A percentile compares a stretch with the other conserved stretches of the same genome.
These are phyloP conservation scores for Ascodesmis nigricans DNA, from an alignment of 495 filamentous ascomycete species.

Conservation along the genomic window DNA sequence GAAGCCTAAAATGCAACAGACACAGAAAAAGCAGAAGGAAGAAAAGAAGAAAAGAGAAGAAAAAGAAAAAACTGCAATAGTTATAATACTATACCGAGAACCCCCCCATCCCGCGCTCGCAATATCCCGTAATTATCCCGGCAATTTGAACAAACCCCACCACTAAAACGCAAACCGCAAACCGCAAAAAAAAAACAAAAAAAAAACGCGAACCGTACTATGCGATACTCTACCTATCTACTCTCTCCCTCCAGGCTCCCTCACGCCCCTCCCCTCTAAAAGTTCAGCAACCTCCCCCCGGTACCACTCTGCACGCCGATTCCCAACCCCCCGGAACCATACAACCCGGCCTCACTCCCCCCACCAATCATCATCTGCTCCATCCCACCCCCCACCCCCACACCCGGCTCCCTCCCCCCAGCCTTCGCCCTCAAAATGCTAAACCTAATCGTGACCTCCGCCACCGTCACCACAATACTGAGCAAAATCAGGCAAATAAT, in stretches of 20 bases:
- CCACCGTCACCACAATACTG: slow-evolving; percentile 72
- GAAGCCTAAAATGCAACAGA: too few species aligned
- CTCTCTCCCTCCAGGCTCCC: too few species aligned
- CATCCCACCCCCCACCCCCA: neutral
- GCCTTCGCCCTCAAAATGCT: slow-evolving; percentile 37
- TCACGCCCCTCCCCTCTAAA: too few species aligned
- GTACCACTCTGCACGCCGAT: neutral
- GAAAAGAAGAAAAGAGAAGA: too few species aligned
- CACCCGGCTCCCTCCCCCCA: slow-evolving; percentile 23
- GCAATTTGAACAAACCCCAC: too few species aligned
- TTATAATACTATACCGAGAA: too few species aligned
- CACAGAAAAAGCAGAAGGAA: too few species aligned
- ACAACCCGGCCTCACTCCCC: neutral
- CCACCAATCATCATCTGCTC: too few species aligned
- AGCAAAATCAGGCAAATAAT: slow-evolving; percentile 85
- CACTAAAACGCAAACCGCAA: too few species aligned
- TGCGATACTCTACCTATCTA: neutral
- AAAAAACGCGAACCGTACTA: neutral
- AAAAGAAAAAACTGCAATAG: too few species aligned
- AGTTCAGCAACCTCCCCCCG: neutral
- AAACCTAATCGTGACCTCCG: slow-evolving; percentile 74
- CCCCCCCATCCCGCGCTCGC: too few species aligned
- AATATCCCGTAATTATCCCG: too few species aligned
- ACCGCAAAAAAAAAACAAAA: neutral
- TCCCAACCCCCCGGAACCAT: neutral